Evolutionary conservation across 768 basidiomycete genomes (phyloP), one percentile per base, ranked within the genome.

Genomic region (Tremella fuciformis): DNA sequence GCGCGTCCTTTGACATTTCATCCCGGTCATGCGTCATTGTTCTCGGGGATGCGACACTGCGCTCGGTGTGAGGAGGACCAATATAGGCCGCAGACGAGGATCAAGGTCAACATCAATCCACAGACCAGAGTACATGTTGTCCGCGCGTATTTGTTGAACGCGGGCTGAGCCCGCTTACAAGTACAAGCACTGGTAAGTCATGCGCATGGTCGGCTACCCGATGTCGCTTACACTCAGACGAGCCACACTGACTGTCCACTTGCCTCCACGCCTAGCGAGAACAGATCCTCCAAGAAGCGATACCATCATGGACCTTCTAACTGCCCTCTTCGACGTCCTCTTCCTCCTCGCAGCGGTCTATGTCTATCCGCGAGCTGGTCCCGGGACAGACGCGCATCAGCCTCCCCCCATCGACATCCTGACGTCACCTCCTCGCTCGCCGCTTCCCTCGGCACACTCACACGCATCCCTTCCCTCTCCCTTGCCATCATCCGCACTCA

Each of bases 271-370:
- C 16, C 24, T 21, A 50, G 15, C 49, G 25, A 22, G 13, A 50
- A 19, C 22, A n/a, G 6, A 6, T 3, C 19, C 8, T 46, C 19
- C n/a, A 46, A 46, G 42, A 46, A 29, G 29, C 21, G 25, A 19
- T 38, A 56, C 50, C 48, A 61, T 26, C 47, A 25, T 61, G 47
- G 59, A 61, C 48, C 47, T 61, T 29, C n/a, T 34, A 11, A 21
- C 39, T 22, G 13, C 53, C 18, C 7, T 56, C 1, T 44, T 61
- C 49, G 59, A 61, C 34, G 25, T 61, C 21, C 16, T 52, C 22
- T 61, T 61, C 50, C 59, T 61, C 40, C 39, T 61, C 54, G 21
- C 48, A 6, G 54, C 54, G 1, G 50, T 61, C 40, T 61, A 50
- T 55, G 21, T 61, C 41, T 61, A 50, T 49, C 54, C 53, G 9